Evolutionary conservation across 495 filamentous ascomycete species (phyloP).

Genomic region (Hyaloscypha variabilis): DNA sequence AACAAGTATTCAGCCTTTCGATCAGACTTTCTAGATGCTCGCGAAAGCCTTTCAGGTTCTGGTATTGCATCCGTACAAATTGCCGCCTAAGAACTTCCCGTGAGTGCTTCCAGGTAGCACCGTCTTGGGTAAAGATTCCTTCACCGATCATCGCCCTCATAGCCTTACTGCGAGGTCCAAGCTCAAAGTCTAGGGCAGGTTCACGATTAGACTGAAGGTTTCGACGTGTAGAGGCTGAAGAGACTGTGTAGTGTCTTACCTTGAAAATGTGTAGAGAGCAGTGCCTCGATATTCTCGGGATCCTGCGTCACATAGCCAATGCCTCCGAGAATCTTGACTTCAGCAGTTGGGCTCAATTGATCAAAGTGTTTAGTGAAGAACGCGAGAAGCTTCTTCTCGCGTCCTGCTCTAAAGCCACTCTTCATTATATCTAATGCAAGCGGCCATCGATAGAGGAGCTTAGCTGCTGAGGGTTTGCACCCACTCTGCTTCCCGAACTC

Average conservation of each 20-base stretch:
- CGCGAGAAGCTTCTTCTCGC: constrained; percentile 3
- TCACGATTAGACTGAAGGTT: constrained; percentile 1
- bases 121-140: constrained; percentile 60
- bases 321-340: constrained; percentile 28
- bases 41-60: constrained; percentile 53
- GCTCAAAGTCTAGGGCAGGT: constrained; percentile 39
- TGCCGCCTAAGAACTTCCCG: constrained; percentile 52
- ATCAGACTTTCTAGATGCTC: constrained; percentile 58
- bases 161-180: constrained; percentile 44
- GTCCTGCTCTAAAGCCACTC: neutral
- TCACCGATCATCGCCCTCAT: constrained; percentile 53
- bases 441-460: constrained; percentile 11
- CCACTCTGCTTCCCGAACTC: constrained; percentile 9
- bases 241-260: constrained; percentile 39
- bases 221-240: constrained; percentile 18
- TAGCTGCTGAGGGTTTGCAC: constrained; percentile 15
- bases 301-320: constrained; percentile 57
- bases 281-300: constrained; percentile 71
- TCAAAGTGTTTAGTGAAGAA: constrained; percentile 23
- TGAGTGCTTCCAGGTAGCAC: constrained; percentile 53
- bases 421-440: constrained; percentile 9
- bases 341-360: constrained; percentile 11
- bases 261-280: constrained; percentile 68
- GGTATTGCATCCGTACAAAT: constrained; percentile 49
- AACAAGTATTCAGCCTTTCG: constrained; percentile 39